Conservation (phyloP, 2,329 filamentous ascomycete species). For the Arthrobotrys entomopaga region DNA sequence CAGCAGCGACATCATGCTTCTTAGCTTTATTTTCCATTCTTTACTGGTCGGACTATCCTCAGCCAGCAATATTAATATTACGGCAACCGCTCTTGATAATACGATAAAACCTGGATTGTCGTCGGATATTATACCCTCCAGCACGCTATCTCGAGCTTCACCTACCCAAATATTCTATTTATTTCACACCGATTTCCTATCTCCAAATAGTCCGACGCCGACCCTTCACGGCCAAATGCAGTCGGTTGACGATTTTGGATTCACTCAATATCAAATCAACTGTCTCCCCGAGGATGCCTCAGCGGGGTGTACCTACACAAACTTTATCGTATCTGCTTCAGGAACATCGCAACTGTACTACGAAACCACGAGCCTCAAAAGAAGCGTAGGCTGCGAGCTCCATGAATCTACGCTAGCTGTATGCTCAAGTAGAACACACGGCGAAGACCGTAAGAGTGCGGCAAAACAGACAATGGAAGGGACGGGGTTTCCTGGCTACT, state of each 20-base stretch:
- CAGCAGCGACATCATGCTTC: too few relatives aligned
- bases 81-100: too few relatives aligned
- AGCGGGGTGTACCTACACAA: constrained; percentile 38
- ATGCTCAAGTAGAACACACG: constrained; percentile 42
- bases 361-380: constrained; percentile 8
- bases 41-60: too few relatives aligned
- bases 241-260: constrained; percentile 32
- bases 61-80: too few relatives aligned
- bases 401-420: constrained; percentile 15
- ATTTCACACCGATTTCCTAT: constrained; percentile 28
- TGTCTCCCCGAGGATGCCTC: constrained; percentile 29
- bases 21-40: too few relatives aligned
- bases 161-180: constrained; percentile 35
- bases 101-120: too few relatives aligned
- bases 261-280: constrained; percentile 47
- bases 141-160: background rate
- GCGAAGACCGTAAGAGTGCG: constrained; percentile 20
- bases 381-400: constrained; percentile 39
- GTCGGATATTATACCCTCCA: background rate
- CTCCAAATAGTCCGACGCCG: constrained; percentile 23
- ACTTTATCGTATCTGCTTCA: constrained; percentile 38
- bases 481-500: constrained; percentile 38
- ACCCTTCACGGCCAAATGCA: constrained; percentile 36
- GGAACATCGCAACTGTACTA: constrained; percentile 50
- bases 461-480: constrained; percentile 27